These are phyloP conservation scores for Prosopis cineraria DNA, from an alignment of 306 rosid species.

Conservation along the genomic window DNA sequence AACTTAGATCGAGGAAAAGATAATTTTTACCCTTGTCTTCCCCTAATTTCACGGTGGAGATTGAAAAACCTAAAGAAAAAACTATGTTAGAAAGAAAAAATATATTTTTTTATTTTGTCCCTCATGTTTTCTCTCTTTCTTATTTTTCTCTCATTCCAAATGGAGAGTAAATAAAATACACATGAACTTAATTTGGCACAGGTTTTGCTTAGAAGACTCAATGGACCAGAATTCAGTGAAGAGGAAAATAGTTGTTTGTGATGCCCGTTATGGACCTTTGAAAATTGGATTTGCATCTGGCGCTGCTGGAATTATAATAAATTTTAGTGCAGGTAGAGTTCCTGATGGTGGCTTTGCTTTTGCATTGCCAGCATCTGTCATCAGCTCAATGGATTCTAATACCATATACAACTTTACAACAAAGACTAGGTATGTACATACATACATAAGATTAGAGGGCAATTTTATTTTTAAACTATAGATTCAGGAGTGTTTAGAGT, in stretches of 20 bases:
- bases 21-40: no score
- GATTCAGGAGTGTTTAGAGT: no score
- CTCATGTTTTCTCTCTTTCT: no score
- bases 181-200: background rate
- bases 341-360: background rate
- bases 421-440: background rate
- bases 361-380: conserved; percentile 38
- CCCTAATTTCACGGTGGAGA: no score
- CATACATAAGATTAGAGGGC: no score
- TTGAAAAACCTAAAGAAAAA: no score
- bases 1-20: no score
- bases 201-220: background rate
- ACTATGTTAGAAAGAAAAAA: no score
- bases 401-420: background rate
- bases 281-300: background rate
- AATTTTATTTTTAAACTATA: no score
- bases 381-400: background rate
- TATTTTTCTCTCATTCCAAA: no score
- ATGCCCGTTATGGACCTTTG: background rate
- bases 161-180: no score
- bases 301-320: conserved; percentile 27
- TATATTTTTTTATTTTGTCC: no score
- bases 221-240: conserved; percentile 25
- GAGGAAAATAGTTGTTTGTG: conserved; percentile 51
- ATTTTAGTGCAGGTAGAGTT: background rate